Evolutionary conservation across 2,329 filamentous ascomycete genomes (phyloP).

Genomic region (Macrophomina phaseolina): DNA sequence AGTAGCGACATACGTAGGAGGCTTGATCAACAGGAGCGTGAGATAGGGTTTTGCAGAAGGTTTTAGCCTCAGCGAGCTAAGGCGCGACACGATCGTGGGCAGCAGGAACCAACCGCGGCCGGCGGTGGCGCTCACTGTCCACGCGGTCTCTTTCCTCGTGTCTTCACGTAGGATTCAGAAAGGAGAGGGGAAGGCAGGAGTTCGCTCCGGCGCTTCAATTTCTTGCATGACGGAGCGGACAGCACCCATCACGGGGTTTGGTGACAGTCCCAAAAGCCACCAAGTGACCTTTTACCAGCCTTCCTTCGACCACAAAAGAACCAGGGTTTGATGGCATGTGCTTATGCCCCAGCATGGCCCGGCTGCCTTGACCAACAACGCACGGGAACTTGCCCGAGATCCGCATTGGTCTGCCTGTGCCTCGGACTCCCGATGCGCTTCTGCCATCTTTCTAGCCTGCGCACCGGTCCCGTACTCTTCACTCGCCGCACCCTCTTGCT

Average conservation of each 20-base stretch:
- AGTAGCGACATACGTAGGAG: constrained; percentile 3
- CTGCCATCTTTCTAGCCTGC: constrained; percentile 1
- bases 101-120: background rate
- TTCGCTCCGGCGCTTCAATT: background rate
- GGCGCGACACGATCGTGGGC: background rate
- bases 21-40: constrained; percentile 7
- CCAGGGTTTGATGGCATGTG: background rate
- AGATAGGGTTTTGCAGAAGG: constrained; percentile 18
- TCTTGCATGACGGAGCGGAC: background rate
- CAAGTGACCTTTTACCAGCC: background rate
- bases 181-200: background rate
- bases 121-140: constrained; percentile 1
- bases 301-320: background rate
- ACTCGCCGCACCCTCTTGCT: background rate
- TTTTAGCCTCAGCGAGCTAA: constrained; percentile 23
- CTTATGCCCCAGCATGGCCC: no score
- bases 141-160: background rate
- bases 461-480: background rate
- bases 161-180: background rate
- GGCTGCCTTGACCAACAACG: no score
- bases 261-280: background rate
- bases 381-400: background rate
- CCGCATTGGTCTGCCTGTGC: background rate
- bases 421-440: background rate
- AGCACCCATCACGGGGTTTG: background rate